These are phyloP conservation scores for Alternaria burnsii DNA, from an alignment of 2,329 filamentous ascomycete genomes.

Conservation along the genomic window DNA sequence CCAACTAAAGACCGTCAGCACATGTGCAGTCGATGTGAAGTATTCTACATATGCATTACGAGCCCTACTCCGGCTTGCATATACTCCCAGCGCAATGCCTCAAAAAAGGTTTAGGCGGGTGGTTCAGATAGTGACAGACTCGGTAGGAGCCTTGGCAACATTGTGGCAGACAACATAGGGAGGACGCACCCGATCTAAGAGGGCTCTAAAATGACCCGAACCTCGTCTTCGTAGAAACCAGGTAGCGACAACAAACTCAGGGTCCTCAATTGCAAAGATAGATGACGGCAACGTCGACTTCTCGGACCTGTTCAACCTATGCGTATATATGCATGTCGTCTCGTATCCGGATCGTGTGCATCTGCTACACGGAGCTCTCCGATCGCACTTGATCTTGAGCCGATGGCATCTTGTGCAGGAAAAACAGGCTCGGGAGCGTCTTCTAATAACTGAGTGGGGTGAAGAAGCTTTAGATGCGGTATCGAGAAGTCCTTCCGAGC, in stretches of 20 bases:
- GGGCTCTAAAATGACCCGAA: conserved; percentile 24
- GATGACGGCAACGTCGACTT: conserved; percentile 1
- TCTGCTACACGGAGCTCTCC: conserved; percentile 26
- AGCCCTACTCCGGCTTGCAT: too few relatives aligned
- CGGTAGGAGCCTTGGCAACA: neutral
- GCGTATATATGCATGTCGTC: conserved; percentile 25
- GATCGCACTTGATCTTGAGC: conserved; percentile 35
- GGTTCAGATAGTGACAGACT: too few relatives aligned
- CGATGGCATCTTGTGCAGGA: conserved; percentile 36
- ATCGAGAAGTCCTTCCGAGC: neutral
- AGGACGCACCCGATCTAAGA: conserved; percentile 7
- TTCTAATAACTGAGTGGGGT: neutral
- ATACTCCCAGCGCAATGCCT: too few relatives aligned
- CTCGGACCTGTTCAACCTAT: conserved; percentile 12
- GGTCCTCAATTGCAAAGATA: conserved; percentile 20
- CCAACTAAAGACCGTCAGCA: too few relatives aligned
- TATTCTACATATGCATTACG: neutral
- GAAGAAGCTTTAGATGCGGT: neutral
- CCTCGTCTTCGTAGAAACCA: conserved; percentile 32
- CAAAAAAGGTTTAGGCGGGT: too few relatives aligned
- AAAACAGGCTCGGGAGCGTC: conserved; percentile 20
- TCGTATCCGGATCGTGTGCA: conserved; percentile 25
- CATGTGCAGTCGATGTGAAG: too few relatives aligned
- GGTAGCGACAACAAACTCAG: conserved; percentile 25
- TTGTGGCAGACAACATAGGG: neutral